Evolutionary conservation across 2,329 filamentous ascomycete genomes (phyloP).

Genomic region (Botrytis elliptica): DNA sequence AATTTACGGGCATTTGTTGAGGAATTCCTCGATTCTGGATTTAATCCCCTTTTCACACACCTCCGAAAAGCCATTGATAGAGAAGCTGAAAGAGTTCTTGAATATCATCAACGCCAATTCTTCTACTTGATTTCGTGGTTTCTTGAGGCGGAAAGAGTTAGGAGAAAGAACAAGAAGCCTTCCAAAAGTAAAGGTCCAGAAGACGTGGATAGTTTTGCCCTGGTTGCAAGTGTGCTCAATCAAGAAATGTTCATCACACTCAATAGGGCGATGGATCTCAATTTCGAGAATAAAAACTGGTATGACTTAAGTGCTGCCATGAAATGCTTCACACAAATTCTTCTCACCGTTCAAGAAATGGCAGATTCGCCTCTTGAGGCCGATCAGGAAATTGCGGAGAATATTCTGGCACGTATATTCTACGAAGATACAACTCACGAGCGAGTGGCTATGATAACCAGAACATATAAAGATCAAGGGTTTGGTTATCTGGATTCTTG

Average conservation of each 20-base stretch:
- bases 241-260: constrained; percentile 93
- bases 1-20: constrained; percentile 81
- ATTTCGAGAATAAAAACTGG: constrained; percentile 83
- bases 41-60: constrained; percentile 86
- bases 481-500: constrained; percentile 91
- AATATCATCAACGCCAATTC: constrained; percentile 78
- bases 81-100: constrained; percentile 77
- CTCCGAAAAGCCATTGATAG: constrained; percentile 87
- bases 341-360: constrained; percentile 93
- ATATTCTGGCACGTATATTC: constrained; percentile 95
- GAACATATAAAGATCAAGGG: constrained; percentile 88
- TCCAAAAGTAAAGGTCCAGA: constrained; percentile 47
- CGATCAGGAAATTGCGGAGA: constrained; percentile 97
- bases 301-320: constrained; percentile 82
- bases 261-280: constrained; percentile 76
- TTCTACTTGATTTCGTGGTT: constrained; percentile 96
- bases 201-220: constrained; percentile 73
- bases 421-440: constrained; percentile 97
- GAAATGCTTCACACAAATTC: constrained; percentile 91
- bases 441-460: constrained; percentile 73
- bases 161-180: constrained; percentile 60
- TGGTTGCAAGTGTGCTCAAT: constrained; percentile 85
- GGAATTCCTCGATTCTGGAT: constrained; percentile 91
- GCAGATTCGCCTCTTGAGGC: constrained; percentile 78
- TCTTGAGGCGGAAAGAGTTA: constrained; percentile 75